Conservation (phyloP, 176 grass and related monocot genomes). For the Juncus effusus region DNA sequence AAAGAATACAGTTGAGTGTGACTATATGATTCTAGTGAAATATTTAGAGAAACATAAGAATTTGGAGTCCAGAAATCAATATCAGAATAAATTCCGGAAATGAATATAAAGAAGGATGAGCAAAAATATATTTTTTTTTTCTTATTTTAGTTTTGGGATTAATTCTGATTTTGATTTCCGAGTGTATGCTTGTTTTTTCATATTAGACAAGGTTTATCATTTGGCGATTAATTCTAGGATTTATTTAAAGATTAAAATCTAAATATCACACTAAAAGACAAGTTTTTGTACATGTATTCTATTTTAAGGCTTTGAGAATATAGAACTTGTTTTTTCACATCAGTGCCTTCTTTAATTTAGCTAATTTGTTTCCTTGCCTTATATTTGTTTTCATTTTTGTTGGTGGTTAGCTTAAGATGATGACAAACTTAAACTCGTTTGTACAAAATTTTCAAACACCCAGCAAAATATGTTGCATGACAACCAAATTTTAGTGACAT, state of each 20-base stretch:
- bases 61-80: no score
- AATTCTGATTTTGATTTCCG: not conserved
- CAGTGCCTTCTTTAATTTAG: not conserved
- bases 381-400: conserved; percentile 3
- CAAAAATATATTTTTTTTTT: no score
- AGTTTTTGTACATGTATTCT: no score
- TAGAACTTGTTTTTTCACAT: not conserved
- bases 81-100: no score
- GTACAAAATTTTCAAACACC: conserved; percentile 9
- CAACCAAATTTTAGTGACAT: not conserved
- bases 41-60: no score
- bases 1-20: no score
- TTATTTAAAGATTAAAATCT: not conserved
- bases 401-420: conserved; percentile 13
- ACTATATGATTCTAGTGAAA: no score
- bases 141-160: no score
- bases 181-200: not conserved
- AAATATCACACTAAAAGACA: not conserved
- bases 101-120: no score
- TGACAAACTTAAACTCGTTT: conserved; percentile 9
- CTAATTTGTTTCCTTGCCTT: not conserved
- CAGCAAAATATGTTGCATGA: not conserved
- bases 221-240: not conserved
- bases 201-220: not conserved
- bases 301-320: not conserved